Conservation (phyloP, 176 grass and related monocot species). For the Eremochloa ophiuroides region DNA sequence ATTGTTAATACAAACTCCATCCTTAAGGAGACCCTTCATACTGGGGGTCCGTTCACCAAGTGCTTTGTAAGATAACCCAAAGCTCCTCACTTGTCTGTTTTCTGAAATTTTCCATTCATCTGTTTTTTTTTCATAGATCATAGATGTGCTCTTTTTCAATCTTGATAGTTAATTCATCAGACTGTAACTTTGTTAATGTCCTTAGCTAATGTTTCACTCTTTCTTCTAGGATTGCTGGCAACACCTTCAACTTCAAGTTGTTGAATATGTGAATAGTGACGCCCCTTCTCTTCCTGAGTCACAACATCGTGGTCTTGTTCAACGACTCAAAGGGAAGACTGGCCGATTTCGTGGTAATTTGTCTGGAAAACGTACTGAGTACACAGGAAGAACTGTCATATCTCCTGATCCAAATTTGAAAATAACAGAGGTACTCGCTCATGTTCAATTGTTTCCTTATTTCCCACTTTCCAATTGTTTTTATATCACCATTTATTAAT, state of each 20-base stretch:
- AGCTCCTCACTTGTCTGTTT: background rate
- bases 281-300: constrained; percentile 73
- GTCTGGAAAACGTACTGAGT: constrained; percentile 93
- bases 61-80: constrained; percentile 64
- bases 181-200: background rate
- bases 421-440: constrained; percentile 70
- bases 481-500: constrained; percentile 1
- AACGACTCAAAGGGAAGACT: constrained; percentile 94
- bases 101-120: background rate
- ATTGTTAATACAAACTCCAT: constrained; percentile 78
- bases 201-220: constrained; percentile 4
- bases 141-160: background rate
- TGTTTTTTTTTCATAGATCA: background rate
- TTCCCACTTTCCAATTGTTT: constrained; percentile 5
- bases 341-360: constrained; percentile 96
- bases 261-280: constrained; percentile 93
- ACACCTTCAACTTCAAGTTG: constrained; percentile 82
- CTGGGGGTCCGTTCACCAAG: constrained; percentile 41
- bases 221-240: constrained; percentile 71
- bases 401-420: constrained; percentile 98
- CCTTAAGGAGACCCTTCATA: constrained; percentile 75
- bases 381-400: constrained; percentile 97
- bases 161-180: background rate
- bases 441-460: constrained; percentile 3
- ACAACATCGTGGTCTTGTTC: constrained; percentile 71